Conservation (phyloP, 176 grass and related monocot genomes). For the Aegilops sharonensis region DNA sequence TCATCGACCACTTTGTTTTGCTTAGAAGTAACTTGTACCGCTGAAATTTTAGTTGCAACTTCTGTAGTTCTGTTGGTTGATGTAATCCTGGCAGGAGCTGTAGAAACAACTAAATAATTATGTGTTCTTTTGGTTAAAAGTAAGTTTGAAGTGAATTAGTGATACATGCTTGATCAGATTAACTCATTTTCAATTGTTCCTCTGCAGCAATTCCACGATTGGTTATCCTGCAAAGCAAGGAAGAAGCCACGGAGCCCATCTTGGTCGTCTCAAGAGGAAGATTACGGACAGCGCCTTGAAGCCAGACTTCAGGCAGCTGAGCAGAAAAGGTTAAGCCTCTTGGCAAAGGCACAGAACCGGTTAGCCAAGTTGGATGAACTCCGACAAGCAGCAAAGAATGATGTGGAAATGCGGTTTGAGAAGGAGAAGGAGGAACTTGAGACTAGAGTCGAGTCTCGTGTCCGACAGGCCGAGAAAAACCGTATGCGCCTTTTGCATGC, state of each 20-base stretch:
- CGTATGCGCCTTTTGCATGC: slow-evolving; percentile 68
- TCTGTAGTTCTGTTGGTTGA: slow-evolving; percentile 17
- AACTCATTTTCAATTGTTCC: slow-evolving; percentile 18
- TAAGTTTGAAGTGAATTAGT: not conserved
- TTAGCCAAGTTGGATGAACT: slow-evolving; percentile 83
- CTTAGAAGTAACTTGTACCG: slow-evolving; percentile 37
- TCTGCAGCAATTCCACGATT: slow-evolving; percentile 94
- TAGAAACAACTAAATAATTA: not conserved
- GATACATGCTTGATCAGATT: not conserved
- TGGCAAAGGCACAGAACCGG: slow-evolving; percentile 75
- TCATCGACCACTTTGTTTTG: slow-evolving; percentile 35
- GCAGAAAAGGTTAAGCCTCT: slow-evolving; percentile 86
- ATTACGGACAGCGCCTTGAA: slow-evolving; percentile 81
- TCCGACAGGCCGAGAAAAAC: slow-evolving; percentile 85
- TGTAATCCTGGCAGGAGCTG: slow-evolving; percentile 2
- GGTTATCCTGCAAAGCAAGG: slow-evolving; percentile 92
- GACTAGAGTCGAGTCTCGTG: slow-evolving; percentile 82
- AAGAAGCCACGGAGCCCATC: slow-evolving; percentile 91
- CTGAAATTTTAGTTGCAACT: slow-evolving; percentile 23
- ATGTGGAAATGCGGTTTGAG: slow-evolving; percentile 75
- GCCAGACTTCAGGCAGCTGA: slow-evolving; percentile 92
- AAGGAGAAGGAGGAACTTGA: slow-evolving; percentile 90
- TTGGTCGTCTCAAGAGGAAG: slow-evolving; percentile 97
- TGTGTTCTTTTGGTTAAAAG: not conserved
- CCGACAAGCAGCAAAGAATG: slow-evolving; percentile 81